Evolutionary conservation across 768 basidiomycete genomes (phyloP).

Genomic region (Pulveroboletus sp.): DNA sequence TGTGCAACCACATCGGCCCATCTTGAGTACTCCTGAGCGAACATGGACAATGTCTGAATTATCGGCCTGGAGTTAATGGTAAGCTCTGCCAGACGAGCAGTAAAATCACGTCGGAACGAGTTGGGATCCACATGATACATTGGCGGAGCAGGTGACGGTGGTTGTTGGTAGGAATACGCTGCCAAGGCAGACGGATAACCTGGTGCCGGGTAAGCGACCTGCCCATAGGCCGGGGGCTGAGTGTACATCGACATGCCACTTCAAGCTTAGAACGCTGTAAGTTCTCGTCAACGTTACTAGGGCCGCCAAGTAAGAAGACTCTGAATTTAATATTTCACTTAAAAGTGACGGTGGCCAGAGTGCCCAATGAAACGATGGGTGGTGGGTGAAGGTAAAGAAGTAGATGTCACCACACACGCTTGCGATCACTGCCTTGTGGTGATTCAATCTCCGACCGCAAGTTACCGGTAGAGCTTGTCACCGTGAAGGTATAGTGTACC

Average conservation of each 20-base stretch:
- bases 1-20: conserved; percentile 79
- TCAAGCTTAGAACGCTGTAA: conserved; percentile 36
- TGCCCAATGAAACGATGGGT: conserved; percentile 40
- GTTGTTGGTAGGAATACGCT: conserved; percentile 48
- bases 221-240: conserved; percentile 57
- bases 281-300: conserved; percentile 31
- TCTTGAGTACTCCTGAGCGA: conserved; percentile 82
- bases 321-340: conserved; percentile 50
- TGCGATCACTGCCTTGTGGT: conserved; percentile 24
- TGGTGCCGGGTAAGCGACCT: conserved; percentile 49
- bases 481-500: not conserved
- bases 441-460: conserved; percentile 38
- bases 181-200: conserved; percentile 44
- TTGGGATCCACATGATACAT: conserved; percentile 59
- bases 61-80: conserved; percentile 94
- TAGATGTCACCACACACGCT: conserved; percentile 18
- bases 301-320: conserved; percentile 27
- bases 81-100: conserved; percentile 70
- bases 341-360: conserved; percentile 41
- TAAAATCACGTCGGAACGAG: conserved; percentile 78
- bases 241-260: conserved; percentile 62
- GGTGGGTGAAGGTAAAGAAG: conserved; percentile 47
- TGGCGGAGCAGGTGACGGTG: conserved; percentile 39
- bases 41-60: conserved; percentile 89
- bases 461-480: conserved; percentile 18